These are phyloP conservation scores for Eucalyptus erythrocorys DNA, from an alignment of 345 rosid species.

Conservation along the genomic window DNA sequence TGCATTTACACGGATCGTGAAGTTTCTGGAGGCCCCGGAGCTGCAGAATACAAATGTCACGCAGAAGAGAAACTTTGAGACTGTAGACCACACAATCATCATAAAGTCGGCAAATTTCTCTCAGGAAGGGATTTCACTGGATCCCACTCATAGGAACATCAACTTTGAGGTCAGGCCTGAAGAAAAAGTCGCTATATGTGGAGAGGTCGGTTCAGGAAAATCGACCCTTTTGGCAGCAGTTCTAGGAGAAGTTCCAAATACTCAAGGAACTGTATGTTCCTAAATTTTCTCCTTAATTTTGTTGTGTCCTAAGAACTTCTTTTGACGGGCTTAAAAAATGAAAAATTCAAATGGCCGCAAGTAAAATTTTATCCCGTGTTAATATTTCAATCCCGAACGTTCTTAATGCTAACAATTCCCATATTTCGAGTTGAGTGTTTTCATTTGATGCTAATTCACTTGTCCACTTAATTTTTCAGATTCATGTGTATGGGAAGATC, in stretches of 20 bases:
- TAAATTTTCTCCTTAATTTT: background rate
- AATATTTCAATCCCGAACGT: background rate
- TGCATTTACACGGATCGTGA: conserved; percentile 64
- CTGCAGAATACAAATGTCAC: conserved; percentile 36
- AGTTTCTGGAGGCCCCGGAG: conserved; percentile 89
- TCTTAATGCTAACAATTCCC: background rate
- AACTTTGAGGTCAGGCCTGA: conserved; percentile 42
- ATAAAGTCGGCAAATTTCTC: conserved; percentile 61
- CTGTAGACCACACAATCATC: conserved; percentile 11
- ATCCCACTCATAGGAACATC: conserved; percentile 51
- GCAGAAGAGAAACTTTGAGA: conserved; percentile 12
- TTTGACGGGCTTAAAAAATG: background rate
- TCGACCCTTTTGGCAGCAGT: conserved; percentile 84
- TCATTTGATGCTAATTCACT: background rate
- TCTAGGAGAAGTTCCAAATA: conserved; percentile 75
- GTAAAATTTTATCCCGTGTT: background rate
- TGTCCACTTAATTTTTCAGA: conserved; percentile 13
- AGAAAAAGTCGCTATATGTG: conserved; percentile 80
- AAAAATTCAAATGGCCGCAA: background rate
- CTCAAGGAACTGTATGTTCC: conserved; percentile 55
- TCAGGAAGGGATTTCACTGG: conserved; percentile 52
- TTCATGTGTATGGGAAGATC: conserved; percentile 57
- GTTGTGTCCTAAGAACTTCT: background rate
- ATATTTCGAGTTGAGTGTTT: background rate
- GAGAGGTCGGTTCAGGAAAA: conserved; percentile 96